Evolutionary conservation across 495 filamentous ascomycete genomes (phyloP).

Genomic region (Neurospora sp.): DNA sequence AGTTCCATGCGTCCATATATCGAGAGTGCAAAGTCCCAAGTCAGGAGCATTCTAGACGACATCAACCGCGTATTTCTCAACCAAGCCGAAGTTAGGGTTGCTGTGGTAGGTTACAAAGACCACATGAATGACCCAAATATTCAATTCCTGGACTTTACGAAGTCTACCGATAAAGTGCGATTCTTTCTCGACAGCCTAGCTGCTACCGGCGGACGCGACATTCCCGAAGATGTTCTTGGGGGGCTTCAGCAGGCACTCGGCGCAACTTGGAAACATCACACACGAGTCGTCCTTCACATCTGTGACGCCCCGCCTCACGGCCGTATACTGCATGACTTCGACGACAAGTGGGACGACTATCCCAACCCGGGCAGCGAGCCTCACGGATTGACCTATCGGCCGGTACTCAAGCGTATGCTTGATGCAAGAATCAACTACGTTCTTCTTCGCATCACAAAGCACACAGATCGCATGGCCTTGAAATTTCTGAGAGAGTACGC

Average conservation of each 20-base stretch:
- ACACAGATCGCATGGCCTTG: conserved; percentile 26
- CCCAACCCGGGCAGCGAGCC: conserved; percentile 21
- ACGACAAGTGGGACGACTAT: conserved; percentile 9
- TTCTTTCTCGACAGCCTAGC: no score
- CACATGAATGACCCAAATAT: no score
- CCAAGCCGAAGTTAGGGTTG: conserved; percentile 32
- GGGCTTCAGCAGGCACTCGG: conserved; percentile 18
- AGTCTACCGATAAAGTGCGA: conserved; percentile 2
- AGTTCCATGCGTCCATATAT: conserved; percentile 24
- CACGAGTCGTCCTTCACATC: conserved; percentile 31
- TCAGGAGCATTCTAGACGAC: conserved; percentile 25
- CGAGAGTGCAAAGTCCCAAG: conserved; percentile 24
- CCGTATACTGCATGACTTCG: conserved; percentile 10
- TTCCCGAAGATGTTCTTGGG: conserved; percentile 27
- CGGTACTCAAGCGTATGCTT: conserved; percentile 20
- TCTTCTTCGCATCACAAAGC: conserved; percentile 21
- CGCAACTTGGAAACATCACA: conserved; percentile 23
- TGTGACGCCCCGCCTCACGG: conserved; percentile 27
- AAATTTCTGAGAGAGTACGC: conserved; percentile 20
- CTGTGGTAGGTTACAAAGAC: conserved; percentile 28
- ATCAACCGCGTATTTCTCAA: conserved; percentile 26
- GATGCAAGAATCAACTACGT: conserved; percentile 26
- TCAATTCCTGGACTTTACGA: no score
- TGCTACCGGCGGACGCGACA: no score
- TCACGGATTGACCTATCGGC: conserved; percentile 20